Percentiles rank a stretch among this genome's conserved stretches.
phyloP scores from a whole-genome alignment of 495 filamentous ascomycete genomes.

The Daldinia childiae region DNA sequence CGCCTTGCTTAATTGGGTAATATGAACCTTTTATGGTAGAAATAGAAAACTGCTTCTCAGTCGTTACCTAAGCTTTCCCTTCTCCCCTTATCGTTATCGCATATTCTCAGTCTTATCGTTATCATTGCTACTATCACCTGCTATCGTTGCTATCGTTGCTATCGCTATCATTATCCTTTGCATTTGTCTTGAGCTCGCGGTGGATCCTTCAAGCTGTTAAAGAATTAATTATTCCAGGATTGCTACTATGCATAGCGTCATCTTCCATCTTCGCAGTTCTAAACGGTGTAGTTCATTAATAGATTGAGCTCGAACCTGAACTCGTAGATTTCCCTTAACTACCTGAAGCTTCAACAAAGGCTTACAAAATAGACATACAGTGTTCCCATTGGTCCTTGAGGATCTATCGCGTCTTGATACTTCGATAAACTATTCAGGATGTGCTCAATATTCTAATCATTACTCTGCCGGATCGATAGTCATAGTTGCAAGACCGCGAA shows the following conservation, averaged over 20 bases:
- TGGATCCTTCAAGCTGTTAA: conserved; percentile 19
- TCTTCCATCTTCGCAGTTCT: conserved; percentile 24
- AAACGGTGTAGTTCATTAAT: not conserved
- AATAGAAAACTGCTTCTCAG: not conserved
- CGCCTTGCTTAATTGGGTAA: conserved; percentile 37
- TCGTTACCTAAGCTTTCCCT: not conserved
- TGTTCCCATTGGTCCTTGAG: conserved; percentile 12
- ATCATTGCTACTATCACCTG: conserved; percentile 11
- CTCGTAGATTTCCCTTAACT: not conserved
- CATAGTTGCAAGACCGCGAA: conserved; percentile 6
- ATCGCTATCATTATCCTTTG: conserved; percentile 23
- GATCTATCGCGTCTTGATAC: conserved; percentile 10
- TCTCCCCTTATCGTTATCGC: conserved; percentile 19
- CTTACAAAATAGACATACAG: not conserved
- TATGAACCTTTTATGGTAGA: conserved; percentile 13
- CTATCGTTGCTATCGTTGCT: conserved; percentile 30
- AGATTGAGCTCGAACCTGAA: not conserved
- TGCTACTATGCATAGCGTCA: conserved; percentile 7
- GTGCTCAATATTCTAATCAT: conserved; percentile 19
- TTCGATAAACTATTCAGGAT: conserved; percentile 30
- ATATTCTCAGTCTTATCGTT: conserved; percentile 18
- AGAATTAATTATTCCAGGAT: conserved; percentile 8
- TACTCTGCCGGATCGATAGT: conserved; percentile 33
- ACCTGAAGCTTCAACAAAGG: not conserved
- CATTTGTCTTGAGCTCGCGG: conserved; percentile 6